Percentiles rank a stretch among this genome's conserved stretches.
phyloP scores from a whole-genome alignment of 1,284 basidiomycete genomes.

The Marasmius sp. region DNA sequence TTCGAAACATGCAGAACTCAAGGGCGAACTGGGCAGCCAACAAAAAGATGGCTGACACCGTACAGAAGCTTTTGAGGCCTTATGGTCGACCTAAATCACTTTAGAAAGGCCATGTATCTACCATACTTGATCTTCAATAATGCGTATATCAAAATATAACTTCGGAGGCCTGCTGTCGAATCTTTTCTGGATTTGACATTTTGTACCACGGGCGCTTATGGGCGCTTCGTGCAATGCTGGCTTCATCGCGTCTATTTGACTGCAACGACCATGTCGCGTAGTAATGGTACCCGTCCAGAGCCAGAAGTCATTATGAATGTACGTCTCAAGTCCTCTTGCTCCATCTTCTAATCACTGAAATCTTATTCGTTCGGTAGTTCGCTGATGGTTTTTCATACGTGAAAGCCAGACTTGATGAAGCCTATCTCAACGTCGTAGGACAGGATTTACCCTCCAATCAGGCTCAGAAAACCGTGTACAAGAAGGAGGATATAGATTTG shows the following conservation, averaged over 20 bases:
- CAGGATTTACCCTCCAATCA: conserved; percentile 35
- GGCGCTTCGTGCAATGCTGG: neutral
- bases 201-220: too few species aligned
- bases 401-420: conserved; percentile 65
- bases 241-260: neutral
- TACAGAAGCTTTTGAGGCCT: too few species aligned
- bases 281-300: conserved; percentile 48
- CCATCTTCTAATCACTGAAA: neutral
- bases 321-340: conserved; percentile 22
- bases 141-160: too few species aligned
- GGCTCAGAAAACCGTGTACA: conserved; percentile 23
- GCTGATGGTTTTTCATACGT: conserved; percentile 65
- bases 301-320: conserved; percentile 71
- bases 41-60: too few species aligned
- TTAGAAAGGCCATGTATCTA: too few species aligned
- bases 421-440: conserved; percentile 55
- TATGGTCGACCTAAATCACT: too few species aligned
- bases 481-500: conserved; percentile 64
- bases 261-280: conserved; percentile 24
- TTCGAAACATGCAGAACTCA: too few species aligned
- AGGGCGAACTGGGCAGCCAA: too few species aligned
- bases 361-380: conserved; percentile 39
- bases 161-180: too few species aligned
- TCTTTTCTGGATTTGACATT: too few species aligned
- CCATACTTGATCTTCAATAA: too few species aligned